Base-by-base conservation (phyloP, 306 rosid genomes). In the Fagus sylvatica region DNA sequence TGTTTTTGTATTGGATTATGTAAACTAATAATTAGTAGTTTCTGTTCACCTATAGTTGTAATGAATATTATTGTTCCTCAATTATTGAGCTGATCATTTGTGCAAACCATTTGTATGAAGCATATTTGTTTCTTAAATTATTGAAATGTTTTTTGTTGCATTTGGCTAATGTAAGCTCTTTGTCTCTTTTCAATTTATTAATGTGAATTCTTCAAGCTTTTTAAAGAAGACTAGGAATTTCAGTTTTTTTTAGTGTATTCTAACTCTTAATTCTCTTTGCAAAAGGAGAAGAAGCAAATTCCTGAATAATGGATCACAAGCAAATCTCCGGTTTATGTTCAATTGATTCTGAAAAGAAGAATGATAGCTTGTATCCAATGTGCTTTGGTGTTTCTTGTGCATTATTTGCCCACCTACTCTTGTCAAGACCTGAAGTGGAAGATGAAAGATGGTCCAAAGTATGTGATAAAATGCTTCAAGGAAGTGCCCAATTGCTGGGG, bases 351-450 rank as follows among this genome's bases (percentile, higher is more conserved):
- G 88, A 81, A 62, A 88, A 87, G 48, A 82, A 80, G 83, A 78
- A 60, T 69, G 88, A 89, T 71, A 82, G 81, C 74, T 74, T 92
- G 80, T 89, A 88, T 80, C 93, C 97, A 10, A 73, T 83, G 87
- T 95, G 85, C 84, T 91, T 92, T 68, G 98, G 98, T 69, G 91
- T 89, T 76, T 91, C 98, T 53, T 95, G 97, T 75, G 98, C 97
- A 42, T 88, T 95, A 48, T 88, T 89, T 55, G 98, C 93, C 32
- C 91, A 91, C 33, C 86, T 87, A 62, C 84, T 83, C 6, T 81
- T 95, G 80, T 79, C 92, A 62, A 76, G 83, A 19, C 81, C 92
- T 13, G 81, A 83, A 17, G 78, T 76, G 60, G 89, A 88, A 62
- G 84, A 83, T 53, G 88, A 86, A 72, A 91, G 72, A 70, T 88